Conservation (phyloP, 1,284 basidiomycete genomes). For the Takashimella koratensis region DNA sequence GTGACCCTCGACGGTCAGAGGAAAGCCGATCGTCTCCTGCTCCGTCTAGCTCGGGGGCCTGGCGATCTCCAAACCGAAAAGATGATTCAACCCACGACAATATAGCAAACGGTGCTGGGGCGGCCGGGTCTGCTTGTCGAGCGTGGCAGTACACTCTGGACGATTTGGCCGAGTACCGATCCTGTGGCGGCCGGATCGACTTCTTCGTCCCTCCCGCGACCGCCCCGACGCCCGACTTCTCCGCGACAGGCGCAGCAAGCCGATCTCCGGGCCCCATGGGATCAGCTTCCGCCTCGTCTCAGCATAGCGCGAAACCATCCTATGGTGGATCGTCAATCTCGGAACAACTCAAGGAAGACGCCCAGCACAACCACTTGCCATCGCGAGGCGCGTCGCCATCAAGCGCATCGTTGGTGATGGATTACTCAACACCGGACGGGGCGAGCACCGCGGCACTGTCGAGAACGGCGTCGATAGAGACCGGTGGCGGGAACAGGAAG, state of each 20-base stretch:
- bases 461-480: constrained; percentile 14
- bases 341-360: neutral
- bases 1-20: neutral
- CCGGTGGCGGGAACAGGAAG: constrained; percentile 1
- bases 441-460: neutral
- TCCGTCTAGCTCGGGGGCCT: neutral
- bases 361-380: neutral
- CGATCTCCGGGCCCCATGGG: constrained; percentile 4
- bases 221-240: neutral
- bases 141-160: constrained; percentile 37
- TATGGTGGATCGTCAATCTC: neutral
- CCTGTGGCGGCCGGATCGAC: constrained; percentile 32
- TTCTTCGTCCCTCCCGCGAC: constrained; percentile 38
- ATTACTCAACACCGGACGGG: neutral
- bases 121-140: too few relatives aligned
- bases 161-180: constrained; percentile 36
- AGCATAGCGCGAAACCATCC: neutral
- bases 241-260: constrained; percentile 3
- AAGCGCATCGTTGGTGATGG: neutral
- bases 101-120: too few relatives aligned
- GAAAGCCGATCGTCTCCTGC: constrained; percentile 1
- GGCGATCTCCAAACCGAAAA: too few relatives aligned
- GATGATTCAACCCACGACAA: too few relatives aligned
- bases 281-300: neutral
- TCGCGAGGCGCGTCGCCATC: neutral